phyloP scores from a whole-genome alignment of 2,329 filamentous ascomycete species.

The Phaeosphaeria sp. region DNA sequence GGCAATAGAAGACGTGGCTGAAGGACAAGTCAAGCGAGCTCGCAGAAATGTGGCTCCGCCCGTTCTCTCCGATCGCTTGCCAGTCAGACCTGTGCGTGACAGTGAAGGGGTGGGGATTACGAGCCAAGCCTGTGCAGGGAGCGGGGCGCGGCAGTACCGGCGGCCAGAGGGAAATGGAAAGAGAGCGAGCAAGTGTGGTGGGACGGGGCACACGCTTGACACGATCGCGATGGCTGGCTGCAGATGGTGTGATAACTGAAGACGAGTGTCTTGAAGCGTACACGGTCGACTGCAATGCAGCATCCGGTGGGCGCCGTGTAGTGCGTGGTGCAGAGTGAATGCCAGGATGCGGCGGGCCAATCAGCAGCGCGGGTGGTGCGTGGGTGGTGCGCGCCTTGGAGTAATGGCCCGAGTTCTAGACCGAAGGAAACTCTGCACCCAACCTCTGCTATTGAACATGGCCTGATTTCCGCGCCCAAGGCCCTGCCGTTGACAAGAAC shows the following conservation, averaged over 20 bases:
- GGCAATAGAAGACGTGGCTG: constrained; percentile 32
- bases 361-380: background rate
- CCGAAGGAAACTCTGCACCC: background rate
- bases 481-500: background rate
- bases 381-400: background rate
- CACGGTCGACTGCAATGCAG: background rate
- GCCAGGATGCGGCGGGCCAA: background rate
- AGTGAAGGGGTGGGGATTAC: constrained; percentile 15
- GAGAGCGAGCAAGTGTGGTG: constrained; percentile 5
- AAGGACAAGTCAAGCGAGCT: constrained; percentile 29
- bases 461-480: background rate
- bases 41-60: constrained; percentile 29
- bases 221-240: constrained; percentile 3
- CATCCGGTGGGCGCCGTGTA: background rate
- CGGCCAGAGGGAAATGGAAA: constrained; percentile 10
- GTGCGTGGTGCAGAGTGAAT: constrained; percentile 1
- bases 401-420: constrained; percentile 1
- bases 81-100: background rate
- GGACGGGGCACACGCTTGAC: background rate
- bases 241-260: background rate
- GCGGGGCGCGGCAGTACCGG: constrained; percentile 20
- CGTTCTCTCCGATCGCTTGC: constrained; percentile 6
- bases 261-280: background rate
- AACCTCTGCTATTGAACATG: background rate
- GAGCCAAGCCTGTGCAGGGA: constrained; percentile 5